These are phyloP conservation scores for Simplicillium sp. DNA, from an alignment of 2,329 filamentous ascomycete species.

Conservation along the genomic window DNA sequence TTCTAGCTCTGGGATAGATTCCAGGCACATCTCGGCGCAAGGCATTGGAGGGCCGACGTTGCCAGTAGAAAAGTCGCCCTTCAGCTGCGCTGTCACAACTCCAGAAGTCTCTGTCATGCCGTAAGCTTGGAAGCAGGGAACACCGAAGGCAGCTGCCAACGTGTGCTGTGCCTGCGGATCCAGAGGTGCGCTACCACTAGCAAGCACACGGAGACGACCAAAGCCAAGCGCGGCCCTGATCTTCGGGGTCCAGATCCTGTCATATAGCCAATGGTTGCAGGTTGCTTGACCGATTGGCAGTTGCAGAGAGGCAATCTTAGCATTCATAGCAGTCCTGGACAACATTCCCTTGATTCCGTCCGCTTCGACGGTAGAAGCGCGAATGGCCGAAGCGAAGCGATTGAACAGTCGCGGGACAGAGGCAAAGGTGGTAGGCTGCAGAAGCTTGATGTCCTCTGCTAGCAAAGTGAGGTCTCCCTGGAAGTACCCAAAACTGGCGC, in stretches of 20 bases:
- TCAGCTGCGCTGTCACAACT: constrained; percentile 58
- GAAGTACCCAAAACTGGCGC: constrained; percentile 80
- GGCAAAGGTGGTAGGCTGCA: constrained; percentile 73
- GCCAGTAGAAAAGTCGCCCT: constrained; percentile 61
- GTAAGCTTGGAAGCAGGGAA: constrained; percentile 77
- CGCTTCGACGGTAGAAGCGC: constrained; percentile 67
- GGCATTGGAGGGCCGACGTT: constrained; percentile 71
- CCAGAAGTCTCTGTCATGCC: constrained; percentile 93
- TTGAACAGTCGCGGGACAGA: constrained; percentile 91
- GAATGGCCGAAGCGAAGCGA: constrained; percentile 77
- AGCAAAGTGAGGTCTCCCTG: constrained; percentile 81
- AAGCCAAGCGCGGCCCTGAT: constrained; percentile 76
- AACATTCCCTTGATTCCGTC: constrained; percentile 73
- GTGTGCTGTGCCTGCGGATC: constrained; percentile 85
- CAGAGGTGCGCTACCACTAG: constrained; percentile 83
- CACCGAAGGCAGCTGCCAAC: constrained; percentile 72
- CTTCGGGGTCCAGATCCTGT: constrained; percentile 86
- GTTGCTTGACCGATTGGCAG: constrained; percentile 63
- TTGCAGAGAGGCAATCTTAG: constrained; percentile 73
- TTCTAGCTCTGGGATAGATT: constrained; percentile 88
- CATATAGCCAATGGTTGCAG: constrained; percentile 69
- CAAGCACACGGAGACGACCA: constrained; percentile 61
- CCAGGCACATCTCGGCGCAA: constrained; percentile 65
- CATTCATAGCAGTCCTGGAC: constrained; percentile 67
- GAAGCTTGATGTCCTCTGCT: constrained; percentile 81